phyloP scores from a whole-genome alignment of 2,329 filamentous ascomycete species.

The Monilinia polystroma region DNA sequence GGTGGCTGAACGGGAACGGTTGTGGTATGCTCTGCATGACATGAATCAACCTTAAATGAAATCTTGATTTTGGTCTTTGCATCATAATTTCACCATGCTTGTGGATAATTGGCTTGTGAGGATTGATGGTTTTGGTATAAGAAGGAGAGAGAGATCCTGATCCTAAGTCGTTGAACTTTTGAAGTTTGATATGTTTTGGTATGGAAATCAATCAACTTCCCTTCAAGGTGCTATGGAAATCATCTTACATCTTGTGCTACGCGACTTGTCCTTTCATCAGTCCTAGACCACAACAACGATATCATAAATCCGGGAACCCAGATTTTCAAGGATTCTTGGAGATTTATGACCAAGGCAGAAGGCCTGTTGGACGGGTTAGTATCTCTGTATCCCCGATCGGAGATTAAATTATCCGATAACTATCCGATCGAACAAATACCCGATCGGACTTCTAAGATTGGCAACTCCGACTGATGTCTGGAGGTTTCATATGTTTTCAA shows the following conservation, averaged over 20 bases:
- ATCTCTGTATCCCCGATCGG: too few relatives aligned
- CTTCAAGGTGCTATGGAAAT: not conserved
- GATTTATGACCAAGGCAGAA: not conserved
- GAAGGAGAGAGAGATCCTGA: not conserved
- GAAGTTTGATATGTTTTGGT: not conserved
- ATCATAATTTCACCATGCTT: not conserved
- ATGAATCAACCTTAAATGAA: not conserved
- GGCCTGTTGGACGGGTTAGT: not conserved
- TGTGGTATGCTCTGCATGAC: not conserved
- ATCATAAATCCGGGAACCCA: slow-evolving; percentile 3
- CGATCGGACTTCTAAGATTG: too few relatives aligned
- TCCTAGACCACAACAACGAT: not conserved
- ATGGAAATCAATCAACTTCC: not conserved
- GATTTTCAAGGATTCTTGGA: not conserved
- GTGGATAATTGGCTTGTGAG: not conserved
- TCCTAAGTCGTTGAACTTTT: not conserved
- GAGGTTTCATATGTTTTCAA: too few relatives aligned
- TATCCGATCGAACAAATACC: not conserved
- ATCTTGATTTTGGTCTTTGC: slow-evolving; percentile 1
- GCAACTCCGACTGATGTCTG: not conserved
- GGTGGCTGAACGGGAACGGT: slow-evolving; percentile 5
- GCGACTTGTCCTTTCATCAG: too few relatives aligned
- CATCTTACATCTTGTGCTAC: too few relatives aligned
- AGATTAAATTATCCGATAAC: not conserved
- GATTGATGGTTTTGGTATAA: not conserved